Evolutionary conservation across 345 rosid genomes (phyloP), one percentile per base, ranked within the genome.

Genomic region (Hibiscus tridactylites): DNA sequence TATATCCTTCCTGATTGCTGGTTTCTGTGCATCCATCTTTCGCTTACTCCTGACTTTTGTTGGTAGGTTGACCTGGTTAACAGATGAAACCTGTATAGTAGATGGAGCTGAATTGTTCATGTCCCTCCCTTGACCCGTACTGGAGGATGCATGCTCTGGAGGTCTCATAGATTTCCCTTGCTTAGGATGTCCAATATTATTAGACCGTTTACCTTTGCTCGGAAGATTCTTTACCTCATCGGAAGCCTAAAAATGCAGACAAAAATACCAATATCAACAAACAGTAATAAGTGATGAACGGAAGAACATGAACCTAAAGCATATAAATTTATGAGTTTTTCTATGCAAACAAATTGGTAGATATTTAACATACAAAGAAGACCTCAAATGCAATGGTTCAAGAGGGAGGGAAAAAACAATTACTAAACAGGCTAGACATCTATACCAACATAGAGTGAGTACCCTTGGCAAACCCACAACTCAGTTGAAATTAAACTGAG

Each of bases 21-120:
- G 85, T 77, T 83, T 83, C 72, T 71, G 86, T 13, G 77, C 70
- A 61, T 68, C 77, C 74, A 78, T 76, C 83, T 90, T 90, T 73
- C 90, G 85, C 74, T 87, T 85, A 79, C 91, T 88, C 81, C 93
- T 85, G 73, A 83, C 83, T 84, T 83, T 88, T 74, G 90, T 90
- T 35, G 91, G 86, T 75, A 86, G 73, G 77, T 74, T 85, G 74
- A 83, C 82, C 74, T 83, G 81, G 77, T 79, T 81, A 72, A 81
- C 59, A 29, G 78, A 61, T 50, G 57, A 17, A 70, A 70, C 82
- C 57, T 73, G 78, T 67, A 75, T 59, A 44, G 78, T 75, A 67
- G 88, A 75, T 58, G 83, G 84, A 83, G 79, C 84, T 58, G 80
- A 74, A 80, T 73, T 83, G 71, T 81, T 82, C 49, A 65, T 79